phyloP scores from a whole-genome alignment of 1,139 yeast genomes.

The Hemisphaericaspora lyxosophila region DNA sequence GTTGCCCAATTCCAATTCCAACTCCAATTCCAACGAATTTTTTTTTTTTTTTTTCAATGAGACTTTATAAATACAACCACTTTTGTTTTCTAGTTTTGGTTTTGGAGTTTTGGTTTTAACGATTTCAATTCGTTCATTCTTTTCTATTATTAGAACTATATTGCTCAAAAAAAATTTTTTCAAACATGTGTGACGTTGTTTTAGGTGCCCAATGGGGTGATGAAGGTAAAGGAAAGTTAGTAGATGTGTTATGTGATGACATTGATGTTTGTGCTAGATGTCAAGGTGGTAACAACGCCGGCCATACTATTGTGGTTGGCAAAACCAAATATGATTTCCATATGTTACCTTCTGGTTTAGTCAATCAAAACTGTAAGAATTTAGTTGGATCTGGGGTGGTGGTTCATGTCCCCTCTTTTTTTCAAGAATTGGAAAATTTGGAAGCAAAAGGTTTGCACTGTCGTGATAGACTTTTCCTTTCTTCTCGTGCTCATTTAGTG shows the following conservation, averaged over 20 bases:
- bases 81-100: conserved; percentile 4
- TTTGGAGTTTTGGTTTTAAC: conserved; percentile 9
- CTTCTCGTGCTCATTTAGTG: conserved; percentile 93
- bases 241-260: conserved; percentile 88
- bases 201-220: conserved; percentile 99
- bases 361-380: conserved; percentile 87
- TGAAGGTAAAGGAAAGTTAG: conserved; percentile 98
- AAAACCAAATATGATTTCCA: conserved; percentile 93
- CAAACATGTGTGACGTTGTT: conserved; percentile 80
- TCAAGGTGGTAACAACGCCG: conserved; percentile 99
- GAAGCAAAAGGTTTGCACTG: conserved; percentile 81
- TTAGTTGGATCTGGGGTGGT: conserved; percentile 97
- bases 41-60: conserved; percentile 1
- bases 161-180: too few species aligned
- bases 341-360: conserved; percentile 96
- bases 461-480: conserved; percentile 77
- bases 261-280: conserved; percentile 97
- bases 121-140: conserved; percentile 15
- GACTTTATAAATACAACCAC: neutral
- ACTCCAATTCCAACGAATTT: too few species aligned
- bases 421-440: conserved; percentile 77
- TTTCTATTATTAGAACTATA: too few species aligned
- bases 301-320: conserved; percentile 94
- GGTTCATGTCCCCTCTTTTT: conserved; percentile 89
- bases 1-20: too few species aligned